Evolutionary conservation across 2,329 filamentous ascomycete genomes (phyloP).

Genomic region (Cephalotrichum gorgonifer): DNA sequence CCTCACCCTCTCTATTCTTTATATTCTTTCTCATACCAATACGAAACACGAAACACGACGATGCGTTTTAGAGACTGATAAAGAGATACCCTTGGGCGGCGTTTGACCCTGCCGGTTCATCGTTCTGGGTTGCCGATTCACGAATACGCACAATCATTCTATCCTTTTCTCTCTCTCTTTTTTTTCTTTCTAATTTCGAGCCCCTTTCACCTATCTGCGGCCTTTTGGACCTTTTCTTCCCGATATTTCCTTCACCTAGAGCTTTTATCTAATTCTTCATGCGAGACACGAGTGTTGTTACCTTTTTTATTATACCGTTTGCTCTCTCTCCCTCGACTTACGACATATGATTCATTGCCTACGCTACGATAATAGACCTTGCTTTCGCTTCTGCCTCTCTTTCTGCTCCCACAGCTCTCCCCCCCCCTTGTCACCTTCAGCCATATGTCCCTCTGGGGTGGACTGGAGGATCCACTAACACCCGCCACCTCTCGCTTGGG

Average conservation of each 20-base stretch:
- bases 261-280: background rate
- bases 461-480: background rate
- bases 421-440: no score
- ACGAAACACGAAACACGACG: slow-evolving; percentile 2
- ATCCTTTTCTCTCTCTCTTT: background rate
- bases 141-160: background rate
- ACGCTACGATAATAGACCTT: background rate
- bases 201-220: no score
- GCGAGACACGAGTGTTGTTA: background rate
- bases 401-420: background rate
- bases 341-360: background rate
- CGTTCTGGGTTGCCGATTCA: background rate
- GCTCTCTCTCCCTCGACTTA: background rate
- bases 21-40: background rate
- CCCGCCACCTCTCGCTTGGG: background rate
- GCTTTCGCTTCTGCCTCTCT: background rate
- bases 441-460: no score
- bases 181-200: background rate
- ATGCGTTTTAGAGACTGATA: background rate
- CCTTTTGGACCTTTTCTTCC: background rate
- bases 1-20: background rate
- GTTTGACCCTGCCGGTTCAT: background rate
- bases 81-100: background rate
- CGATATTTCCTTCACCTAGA: background rate
- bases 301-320: background rate